Percentiles rank a stretch among this genome's conserved stretches.
These are phyloP conservation scores for Atkinsonella hypoxylon DNA, from an alignment of 2,329 filamentous ascomycete species.

Conservation along the genomic window DNA sequence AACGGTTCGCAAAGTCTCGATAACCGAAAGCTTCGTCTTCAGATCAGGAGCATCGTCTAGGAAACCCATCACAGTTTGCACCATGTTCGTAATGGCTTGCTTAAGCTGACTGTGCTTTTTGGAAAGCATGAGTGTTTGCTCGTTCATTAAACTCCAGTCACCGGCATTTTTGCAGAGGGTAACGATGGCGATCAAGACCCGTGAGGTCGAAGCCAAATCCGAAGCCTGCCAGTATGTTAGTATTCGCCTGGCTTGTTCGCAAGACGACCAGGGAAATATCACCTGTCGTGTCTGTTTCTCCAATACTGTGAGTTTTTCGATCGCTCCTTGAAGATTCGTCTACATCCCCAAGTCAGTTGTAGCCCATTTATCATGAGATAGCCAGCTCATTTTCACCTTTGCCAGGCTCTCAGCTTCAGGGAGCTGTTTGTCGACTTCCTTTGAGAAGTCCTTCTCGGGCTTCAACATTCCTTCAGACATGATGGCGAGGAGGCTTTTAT, in stretches of 20 bases:
- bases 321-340: constrained; percentile 71
- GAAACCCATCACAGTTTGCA: constrained; percentile 90
- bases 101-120: constrained; percentile 99
- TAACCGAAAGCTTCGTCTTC: constrained; percentile 83
- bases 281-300: constrained; percentile 98
- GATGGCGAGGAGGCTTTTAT: constrained; percentile 12
- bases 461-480: constrained; percentile 81
- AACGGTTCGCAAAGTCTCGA: constrained; percentile 89
- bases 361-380: constrained; percentile 22
- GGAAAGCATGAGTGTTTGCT: constrained; percentile 88
- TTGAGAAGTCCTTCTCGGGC: constrained; percentile 97
- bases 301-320: constrained; percentile 83
- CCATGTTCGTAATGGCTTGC: constrained; percentile 98
- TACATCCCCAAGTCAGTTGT: constrained; percentile 19
- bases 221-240: constrained; percentile 53
- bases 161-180: constrained; percentile 87
- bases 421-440: constrained; percentile 86
- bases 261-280: constrained; percentile 15
- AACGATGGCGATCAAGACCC: constrained; percentile 76
- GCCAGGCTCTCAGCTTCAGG: constrained; percentile 84
- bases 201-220: constrained; percentile 88
- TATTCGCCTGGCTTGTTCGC: constrained; percentile 8
- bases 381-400: constrained; percentile 41
- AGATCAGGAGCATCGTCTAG: constrained; percentile 73
- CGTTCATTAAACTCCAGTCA: constrained; percentile 91